Conservation (phyloP, 345 rosid species). For the Eucalyptus leucophloia region DNA sequence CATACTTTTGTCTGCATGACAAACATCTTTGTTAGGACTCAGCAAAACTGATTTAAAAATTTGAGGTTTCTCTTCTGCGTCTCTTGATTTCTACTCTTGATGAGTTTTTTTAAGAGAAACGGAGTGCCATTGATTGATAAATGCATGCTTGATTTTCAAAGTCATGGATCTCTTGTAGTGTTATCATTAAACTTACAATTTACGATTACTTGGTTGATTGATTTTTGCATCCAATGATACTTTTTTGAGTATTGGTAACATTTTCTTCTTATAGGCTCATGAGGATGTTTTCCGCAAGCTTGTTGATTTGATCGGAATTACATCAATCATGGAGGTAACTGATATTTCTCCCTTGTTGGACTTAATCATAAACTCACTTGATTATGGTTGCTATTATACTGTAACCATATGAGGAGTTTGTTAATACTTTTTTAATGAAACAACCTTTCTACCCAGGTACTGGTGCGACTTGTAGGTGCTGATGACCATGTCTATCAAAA, state of each 20-base stretch:
- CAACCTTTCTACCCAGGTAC: constrained; percentile 37
- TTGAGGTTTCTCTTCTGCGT: background rate
- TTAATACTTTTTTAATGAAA: background rate
- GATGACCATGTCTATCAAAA: constrained; percentile 96
- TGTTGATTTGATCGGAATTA: constrained; percentile 97
- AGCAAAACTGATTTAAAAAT: background rate
- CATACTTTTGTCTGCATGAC: background rate
- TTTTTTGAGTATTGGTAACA: background rate
- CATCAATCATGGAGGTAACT: constrained; percentile 98
- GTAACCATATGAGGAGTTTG: background rate
- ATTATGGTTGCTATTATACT: background rate
- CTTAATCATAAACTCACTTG: background rate
- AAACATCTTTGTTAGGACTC: background rate
- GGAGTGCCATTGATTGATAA: background rate
- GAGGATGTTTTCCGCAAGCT: constrained; percentile 70
- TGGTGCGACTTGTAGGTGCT: constrained; percentile 93
- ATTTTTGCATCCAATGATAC: background rate
- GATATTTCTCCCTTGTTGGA: background rate
- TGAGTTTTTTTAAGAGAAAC: background rate
- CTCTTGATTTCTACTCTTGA: background rate
- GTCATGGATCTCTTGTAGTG: background rate
- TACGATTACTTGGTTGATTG: background rate
- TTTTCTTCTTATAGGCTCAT: constrained; percentile 49
- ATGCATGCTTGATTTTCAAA: background rate
- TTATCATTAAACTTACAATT: background rate